A percentile compares a stretch with the other conserved stretches of the same genome.
Evolutionary conservation across 345 rosid species (phyloP).

Genomic region (Salix koriyanagi): DNA sequence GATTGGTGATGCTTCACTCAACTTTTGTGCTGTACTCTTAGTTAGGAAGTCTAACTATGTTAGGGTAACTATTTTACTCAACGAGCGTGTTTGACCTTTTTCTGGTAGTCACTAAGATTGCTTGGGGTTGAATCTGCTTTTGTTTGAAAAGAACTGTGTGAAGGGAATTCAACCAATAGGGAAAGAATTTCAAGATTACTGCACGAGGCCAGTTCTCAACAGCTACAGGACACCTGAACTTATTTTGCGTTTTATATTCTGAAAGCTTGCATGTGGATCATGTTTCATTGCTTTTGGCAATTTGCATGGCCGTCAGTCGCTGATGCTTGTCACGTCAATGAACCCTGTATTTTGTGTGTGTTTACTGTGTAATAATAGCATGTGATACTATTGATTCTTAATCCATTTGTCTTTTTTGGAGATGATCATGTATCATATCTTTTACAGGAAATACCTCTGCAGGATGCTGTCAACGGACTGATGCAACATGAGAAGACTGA

Average conservation of each 20-base stretch:
- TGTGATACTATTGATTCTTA: not conserved
- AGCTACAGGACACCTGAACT: not conserved
- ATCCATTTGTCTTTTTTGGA: not conserved
- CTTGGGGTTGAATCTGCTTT: slow-evolving; percentile 94
- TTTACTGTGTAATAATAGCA: not conserved
- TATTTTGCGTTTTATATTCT: not conserved
- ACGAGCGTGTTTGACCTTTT: slow-evolving; percentile 2
- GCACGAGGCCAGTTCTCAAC: slow-evolving; percentile 58
- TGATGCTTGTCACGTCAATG: slow-evolving; percentile 96
- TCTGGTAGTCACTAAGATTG: slow-evolving; percentile 65
- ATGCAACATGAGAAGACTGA: not conserved
- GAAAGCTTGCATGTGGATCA: slow-evolving; percentile 5
- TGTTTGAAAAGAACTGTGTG: slow-evolving; percentile 89
- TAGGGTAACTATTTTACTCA: not conserved
- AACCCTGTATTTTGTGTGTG: slow-evolving; percentile 51
- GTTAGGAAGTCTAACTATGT: not conserved
- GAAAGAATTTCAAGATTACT: slow-evolving; percentile 86
- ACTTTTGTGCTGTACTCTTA: not conserved
- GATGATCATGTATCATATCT: slow-evolving; percentile 5
- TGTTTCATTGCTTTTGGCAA: slow-evolving; percentile 21
- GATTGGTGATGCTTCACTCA: slow-evolving; percentile 5
- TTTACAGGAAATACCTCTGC: slow-evolving; percentile 12
- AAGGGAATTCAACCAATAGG: slow-evolving; percentile 77
- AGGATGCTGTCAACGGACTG: slow-evolving; percentile 48
- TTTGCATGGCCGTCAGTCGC: slow-evolving; percentile 51